These are phyloP conservation scores for Epichloe hybrida DNA, from an alignment of 2,329 filamentous ascomycete genomes.

Conservation along the genomic window DNA sequence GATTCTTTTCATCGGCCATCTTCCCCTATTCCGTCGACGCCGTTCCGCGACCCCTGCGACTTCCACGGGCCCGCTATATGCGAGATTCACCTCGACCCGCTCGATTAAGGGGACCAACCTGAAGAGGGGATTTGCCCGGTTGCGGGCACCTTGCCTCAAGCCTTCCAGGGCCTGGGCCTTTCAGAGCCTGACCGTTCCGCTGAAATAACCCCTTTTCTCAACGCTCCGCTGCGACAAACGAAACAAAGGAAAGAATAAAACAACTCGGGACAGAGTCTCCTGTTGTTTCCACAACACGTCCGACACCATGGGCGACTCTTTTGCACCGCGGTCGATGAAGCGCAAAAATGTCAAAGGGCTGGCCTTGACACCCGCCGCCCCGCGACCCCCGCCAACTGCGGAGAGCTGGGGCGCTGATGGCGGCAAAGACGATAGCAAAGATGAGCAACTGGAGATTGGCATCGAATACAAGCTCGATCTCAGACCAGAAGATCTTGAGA, in stretches of 20 bases:
- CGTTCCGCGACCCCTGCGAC: not conserved
- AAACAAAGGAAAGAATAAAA: not conserved
- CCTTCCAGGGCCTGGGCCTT: not conserved
- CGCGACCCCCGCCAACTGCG: conserved; percentile 57
- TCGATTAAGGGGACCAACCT: not conserved
- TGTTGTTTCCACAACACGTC: not conserved
- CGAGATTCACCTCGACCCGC: not conserved
- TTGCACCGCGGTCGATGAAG: conserved; percentile 75
- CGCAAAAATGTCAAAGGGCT: conserved; percentile 98
- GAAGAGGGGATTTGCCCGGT: not conserved
- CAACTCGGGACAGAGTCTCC: not conserved
- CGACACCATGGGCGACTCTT: conserved; percentile 44
- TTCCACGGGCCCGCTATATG: not conserved
- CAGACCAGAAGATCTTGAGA: conserved; percentile 79
- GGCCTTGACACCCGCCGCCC: conserved; percentile 65
- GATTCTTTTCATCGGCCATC: not conserved
- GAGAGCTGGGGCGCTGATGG: conserved; percentile 51
- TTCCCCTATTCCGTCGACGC: not conserved
- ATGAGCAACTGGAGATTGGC: conserved; percentile 73
- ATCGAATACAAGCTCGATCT: conserved; percentile 94
- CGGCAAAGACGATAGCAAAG: conserved; percentile 44
- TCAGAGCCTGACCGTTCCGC: not conserved
- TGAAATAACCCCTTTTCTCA: not conserved
- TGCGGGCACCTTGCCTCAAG: not conserved
- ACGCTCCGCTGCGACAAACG: not conserved